phyloP scores from a whole-genome alignment of 2,329 filamentous ascomycete genomes.

The Aureobasidium sp. region DNA sequence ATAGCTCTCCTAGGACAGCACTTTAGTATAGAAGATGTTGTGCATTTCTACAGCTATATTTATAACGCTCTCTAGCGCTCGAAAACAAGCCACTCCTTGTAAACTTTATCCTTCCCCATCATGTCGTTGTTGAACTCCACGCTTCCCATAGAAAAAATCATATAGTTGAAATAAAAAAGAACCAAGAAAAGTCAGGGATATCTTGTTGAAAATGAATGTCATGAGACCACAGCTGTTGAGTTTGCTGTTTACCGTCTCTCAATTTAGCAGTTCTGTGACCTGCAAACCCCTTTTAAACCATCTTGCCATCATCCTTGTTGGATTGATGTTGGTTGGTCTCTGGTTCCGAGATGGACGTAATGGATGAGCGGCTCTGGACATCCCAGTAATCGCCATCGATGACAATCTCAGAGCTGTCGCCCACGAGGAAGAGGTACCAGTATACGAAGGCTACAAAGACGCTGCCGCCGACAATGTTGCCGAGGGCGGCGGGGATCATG shows the following conservation, averaged over 20 bases:
- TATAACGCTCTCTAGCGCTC: too few species aligned
- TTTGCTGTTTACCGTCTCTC: not conserved
- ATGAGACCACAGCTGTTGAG: not conserved
- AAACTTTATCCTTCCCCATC: not conserved
- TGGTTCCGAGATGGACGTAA: not conserved
- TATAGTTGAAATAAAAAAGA: not conserved
- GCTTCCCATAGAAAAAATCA: not conserved
- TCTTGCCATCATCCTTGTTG: not conserved
- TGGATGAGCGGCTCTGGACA: not conserved
- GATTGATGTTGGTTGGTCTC: not conserved
- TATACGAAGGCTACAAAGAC: slow-evolving; percentile 45
- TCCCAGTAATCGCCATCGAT: slow-evolving; percentile 11
- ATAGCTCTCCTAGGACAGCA: too few species aligned
- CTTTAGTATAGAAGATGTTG: too few species aligned
- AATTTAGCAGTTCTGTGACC: not conserved
- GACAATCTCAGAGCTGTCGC: not conserved
- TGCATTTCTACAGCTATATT: too few species aligned
- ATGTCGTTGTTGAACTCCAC: not conserved
- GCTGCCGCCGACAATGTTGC: slow-evolving; percentile 47
- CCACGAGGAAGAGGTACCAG: slow-evolving; percentile 34
- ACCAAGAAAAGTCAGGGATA: not conserved
- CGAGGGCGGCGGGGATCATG: slow-evolving; percentile 45
- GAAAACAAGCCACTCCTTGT: not conserved
- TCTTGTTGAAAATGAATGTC: slow-evolving; percentile 4
- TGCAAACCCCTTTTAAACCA: not conserved